A percentile compares a stretch with the other conserved stretches of the same genome.
phyloP scores from a whole-genome alignment of 208 protist genomes.

The Acanthamoeba rhysodes region DNA sequence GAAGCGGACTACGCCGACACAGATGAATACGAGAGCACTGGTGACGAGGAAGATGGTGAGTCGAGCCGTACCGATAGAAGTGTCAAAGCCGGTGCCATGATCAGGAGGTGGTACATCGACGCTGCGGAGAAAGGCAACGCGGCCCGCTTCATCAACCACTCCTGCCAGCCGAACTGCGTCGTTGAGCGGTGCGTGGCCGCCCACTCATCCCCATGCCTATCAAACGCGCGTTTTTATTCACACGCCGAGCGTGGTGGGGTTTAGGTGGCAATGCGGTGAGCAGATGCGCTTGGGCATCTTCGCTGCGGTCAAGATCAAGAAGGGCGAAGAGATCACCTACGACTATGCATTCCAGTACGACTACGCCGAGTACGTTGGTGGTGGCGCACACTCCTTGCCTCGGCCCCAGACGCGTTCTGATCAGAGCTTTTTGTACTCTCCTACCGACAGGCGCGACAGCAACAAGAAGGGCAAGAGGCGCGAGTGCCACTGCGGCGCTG shows the following conservation, averaged over 20 bases:
- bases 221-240: neutral
- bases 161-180: slow-evolving; percentile 87
- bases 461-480: slow-evolving; percentile 1
- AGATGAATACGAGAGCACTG: neutral
- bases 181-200: slow-evolving; percentile 76
- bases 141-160: slow-evolving; percentile 89
- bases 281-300: slow-evolving; percentile 85
- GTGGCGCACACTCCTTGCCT: neutral
- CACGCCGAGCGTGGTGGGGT: neutral
- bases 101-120: slow-evolving; percentile 76
- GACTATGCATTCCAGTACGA: slow-evolving; percentile 84
- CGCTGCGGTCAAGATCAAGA: slow-evolving; percentile 81
- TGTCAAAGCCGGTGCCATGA: neutral
- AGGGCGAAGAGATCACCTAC: slow-evolving; percentile 87
- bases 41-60: neutral
- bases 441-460: neutral
- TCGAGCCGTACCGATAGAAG: neutral
- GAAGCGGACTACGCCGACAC: neutral
- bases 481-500: neutral
- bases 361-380: neutral
- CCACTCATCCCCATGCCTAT: neutral
- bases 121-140: slow-evolving; percentile 84
- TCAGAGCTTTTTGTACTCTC: neutral
- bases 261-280: slow-evolving; percentile 45
- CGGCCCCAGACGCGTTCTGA: neutral